Conservation (phyloP, 1,139 yeast species). For the Kodamaea sp. region DNA sequence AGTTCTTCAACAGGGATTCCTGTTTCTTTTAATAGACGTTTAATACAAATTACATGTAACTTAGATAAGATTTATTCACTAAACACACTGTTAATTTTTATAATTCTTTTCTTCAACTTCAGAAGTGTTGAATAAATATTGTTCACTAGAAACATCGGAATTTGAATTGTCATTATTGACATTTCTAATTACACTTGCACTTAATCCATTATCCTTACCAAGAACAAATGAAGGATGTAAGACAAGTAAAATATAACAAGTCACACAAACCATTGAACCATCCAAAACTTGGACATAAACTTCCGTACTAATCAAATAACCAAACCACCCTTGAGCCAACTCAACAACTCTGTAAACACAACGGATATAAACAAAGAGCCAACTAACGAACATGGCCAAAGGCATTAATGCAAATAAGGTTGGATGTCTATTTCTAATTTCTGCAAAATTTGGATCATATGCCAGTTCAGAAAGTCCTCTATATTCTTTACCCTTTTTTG, state of each 20-base stretch:
- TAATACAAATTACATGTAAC: too few relatives aligned
- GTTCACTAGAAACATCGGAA: too few relatives aligned
- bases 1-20: too few relatives aligned
- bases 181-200: not conserved
- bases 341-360: slow-evolving; percentile 34
- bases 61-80: too few relatives aligned
- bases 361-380: slow-evolving; percentile 25
- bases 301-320: slow-evolving; percentile 33
- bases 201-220: slow-evolving; percentile 18
- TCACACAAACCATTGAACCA: slow-evolving; percentile 21
- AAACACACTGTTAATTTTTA: too few relatives aligned
- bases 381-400: slow-evolving; percentile 19
- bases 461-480: slow-evolving; percentile 16
- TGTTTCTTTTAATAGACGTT: too few relatives aligned
- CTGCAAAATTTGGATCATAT: slow-evolving; percentile 16
- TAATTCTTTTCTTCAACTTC: too few relatives aligned
- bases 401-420: slow-evolving; percentile 23
- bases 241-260: slow-evolving; percentile 18
- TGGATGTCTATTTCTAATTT: slow-evolving; percentile 14
- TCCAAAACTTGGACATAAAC: slow-evolving; percentile 27
- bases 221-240: slow-evolving; percentile 29
- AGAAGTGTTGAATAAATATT: too few relatives aligned
- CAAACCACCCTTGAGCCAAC: slow-evolving; percentile 33
- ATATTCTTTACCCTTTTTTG: slow-evolving; percentile 17
- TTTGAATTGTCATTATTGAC: not conserved